A percentile compares a stretch with the other conserved stretches of the same genome.
Conservation (phyloP, 768 basidiomycete species). For the Auriscalpium microsporum region DNA sequence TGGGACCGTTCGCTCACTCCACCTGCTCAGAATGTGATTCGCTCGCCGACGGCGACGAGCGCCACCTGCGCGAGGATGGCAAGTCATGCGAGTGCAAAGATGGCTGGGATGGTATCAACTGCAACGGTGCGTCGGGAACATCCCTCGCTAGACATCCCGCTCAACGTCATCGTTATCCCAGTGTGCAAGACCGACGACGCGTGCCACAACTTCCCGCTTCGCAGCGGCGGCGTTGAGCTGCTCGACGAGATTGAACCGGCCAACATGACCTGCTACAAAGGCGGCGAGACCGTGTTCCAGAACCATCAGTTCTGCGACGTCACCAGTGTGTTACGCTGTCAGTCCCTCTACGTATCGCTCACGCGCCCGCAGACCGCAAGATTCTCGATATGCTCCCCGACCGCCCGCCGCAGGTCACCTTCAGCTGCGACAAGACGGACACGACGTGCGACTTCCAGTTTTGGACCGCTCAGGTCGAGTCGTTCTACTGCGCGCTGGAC, state of each 20-base stretch:
- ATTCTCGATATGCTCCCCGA: slow-evolving; percentile 90
- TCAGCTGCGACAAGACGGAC: slow-evolving; percentile 66
- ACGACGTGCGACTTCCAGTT: slow-evolving; percentile 90
- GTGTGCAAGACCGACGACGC: slow-evolving; percentile 81
- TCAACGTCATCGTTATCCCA: slow-evolving; percentile 23
- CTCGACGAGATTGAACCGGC: slow-evolving; percentile 32
- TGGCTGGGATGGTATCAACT: slow-evolving; percentile 94
- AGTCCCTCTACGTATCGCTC: background rate
- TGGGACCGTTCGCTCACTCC: background rate
- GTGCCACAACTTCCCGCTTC: slow-evolving; percentile 72
- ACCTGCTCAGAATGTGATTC: slow-evolving; percentile 77
- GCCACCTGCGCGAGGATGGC: slow-evolving; percentile 70
- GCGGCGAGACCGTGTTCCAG: slow-evolving; percentile 87
- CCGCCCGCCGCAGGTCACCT: slow-evolving; percentile 92
- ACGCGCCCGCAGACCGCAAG: slow-evolving; percentile 61
- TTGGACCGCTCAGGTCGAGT: slow-evolving; percentile 92
- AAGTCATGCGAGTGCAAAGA: slow-evolving; percentile 83
- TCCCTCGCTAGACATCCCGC: background rate
- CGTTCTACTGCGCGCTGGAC: slow-evolving; percentile 88
- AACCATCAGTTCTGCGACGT: slow-evolving; percentile 99
- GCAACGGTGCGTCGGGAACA: slow-evolving; percentile 63
- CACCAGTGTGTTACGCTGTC: slow-evolving; percentile 59
- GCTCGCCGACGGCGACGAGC: slow-evolving; percentile 79
- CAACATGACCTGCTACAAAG: slow-evolving; percentile 91
- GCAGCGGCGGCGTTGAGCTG: slow-evolving; percentile 29